Percentiles rank a stretch among this genome's conserved stretches.
Conservation (phyloP, 2,329 filamentous ascomycete species). For the Nothophaeocryptopus gaeumannii region DNA sequence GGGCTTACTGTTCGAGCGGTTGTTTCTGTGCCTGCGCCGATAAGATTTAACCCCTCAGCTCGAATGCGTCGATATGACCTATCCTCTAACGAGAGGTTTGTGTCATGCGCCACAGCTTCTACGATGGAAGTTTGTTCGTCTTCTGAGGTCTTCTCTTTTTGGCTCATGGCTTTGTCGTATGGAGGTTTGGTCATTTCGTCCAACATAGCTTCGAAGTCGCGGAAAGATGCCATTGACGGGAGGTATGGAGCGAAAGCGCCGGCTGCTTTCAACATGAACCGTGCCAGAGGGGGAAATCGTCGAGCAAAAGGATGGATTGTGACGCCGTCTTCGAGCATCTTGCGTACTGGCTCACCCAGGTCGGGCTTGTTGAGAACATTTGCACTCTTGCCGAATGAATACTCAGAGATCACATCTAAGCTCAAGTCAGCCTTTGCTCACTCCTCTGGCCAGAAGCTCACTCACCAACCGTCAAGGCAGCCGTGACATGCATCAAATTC, state of each 20-base stretch:
- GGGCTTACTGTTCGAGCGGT: constrained; percentile 37
- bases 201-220: constrained; percentile 2
- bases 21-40: constrained; percentile 49
- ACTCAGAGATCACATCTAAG: constrained; percentile 6
- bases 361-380: neutral
- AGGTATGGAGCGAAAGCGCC: neutral
- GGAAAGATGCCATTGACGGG: neutral
- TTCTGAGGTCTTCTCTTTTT: neutral
- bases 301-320: constrained; percentile 6
- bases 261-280: neutral
- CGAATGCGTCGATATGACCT: constrained; percentile 35
- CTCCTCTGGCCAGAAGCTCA: neutral
- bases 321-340: constrained; percentile 2
- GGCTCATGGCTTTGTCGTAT: neutral
- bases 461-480: constrained; percentile 5
- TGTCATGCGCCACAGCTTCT: constrained; percentile 1
- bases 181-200: neutral
- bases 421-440: neutral
- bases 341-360: neutral
- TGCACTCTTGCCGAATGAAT: constrained; percentile 2
- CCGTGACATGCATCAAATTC: neutral
- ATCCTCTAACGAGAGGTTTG: constrained; percentile 27
- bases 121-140: constrained; percentile 1
- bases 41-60: constrained; percentile 44
- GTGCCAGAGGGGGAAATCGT: neutral